Percentiles rank a stretch among this genome's conserved stretches.
Conservation (phyloP, 768 basidiomycete genomes). For the Arthromyces matolae region DNA sequence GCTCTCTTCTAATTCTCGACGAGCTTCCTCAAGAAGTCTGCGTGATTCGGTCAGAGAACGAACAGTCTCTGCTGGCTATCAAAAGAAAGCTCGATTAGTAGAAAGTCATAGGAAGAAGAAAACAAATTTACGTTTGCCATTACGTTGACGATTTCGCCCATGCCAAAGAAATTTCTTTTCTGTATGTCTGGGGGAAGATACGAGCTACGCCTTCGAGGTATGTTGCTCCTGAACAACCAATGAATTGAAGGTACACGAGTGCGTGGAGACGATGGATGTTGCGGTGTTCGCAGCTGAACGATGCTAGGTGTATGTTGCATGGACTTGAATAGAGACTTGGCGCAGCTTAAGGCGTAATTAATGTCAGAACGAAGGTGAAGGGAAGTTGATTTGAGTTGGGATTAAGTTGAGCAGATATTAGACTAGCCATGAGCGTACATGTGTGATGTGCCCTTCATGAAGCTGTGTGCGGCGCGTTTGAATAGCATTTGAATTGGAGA, state of each 20-base stretch:
- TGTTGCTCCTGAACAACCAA: conserved; percentile 74
- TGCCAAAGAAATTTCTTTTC: conserved; percentile 73
- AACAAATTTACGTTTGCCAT: conserved; percentile 54
- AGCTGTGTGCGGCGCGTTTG: conserved; percentile 15
- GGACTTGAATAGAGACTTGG: conserved; percentile 5
- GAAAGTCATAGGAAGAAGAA: conserved; percentile 1
- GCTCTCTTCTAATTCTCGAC: conserved; percentile 67
- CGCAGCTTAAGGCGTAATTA: too few relatives aligned
- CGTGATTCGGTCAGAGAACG: conserved; percentile 78
- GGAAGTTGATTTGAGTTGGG: conserved; percentile 8
- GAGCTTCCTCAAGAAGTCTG: conserved; percentile 72
- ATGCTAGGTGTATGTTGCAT: conserved; percentile 20
- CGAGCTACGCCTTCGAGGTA: conserved; percentile 61
- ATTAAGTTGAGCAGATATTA: conserved; percentile 15
- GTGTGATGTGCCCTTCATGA: conserved; percentile 12
- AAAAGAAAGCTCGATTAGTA: too few relatives aligned
- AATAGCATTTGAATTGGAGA: conserved; percentile 6
- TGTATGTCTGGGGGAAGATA: conserved; percentile 57
- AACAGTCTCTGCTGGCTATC: conserved; percentile 77
- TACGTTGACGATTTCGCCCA: conserved; percentile 75
- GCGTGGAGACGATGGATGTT: conserved; percentile 17
- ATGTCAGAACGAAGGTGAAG: conserved; percentile 1
- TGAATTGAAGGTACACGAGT: conserved; percentile 44
- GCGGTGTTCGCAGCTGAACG: conserved; percentile 25
- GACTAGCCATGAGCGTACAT: conserved; percentile 20